Conservation (phyloP, 192 early-diverging fungal species). For the Lunasporangiospora selenospora region DNA sequence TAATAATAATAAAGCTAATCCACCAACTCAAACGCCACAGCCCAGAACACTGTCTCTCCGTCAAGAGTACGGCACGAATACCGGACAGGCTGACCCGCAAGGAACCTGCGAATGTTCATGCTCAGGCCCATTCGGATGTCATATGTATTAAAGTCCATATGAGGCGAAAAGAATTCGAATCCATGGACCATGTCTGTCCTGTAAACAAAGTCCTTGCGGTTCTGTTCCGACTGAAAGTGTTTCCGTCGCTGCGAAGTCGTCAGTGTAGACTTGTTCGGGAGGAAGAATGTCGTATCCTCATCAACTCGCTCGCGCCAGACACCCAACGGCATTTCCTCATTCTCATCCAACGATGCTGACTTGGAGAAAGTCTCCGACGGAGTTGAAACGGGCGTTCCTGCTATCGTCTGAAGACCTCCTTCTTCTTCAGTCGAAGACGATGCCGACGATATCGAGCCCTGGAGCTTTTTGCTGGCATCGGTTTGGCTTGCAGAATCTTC, state of each 20-base stretch:
- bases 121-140: constrained; percentile 36
- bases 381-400: not conserved
- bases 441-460: too few relatives aligned
- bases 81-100: constrained; percentile 40
- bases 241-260: constrained; percentile 34
- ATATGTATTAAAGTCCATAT: constrained; percentile 51
- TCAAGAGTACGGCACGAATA: constrained; percentile 42
- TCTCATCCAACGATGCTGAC: constrained; percentile 1
- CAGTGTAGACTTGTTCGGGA: constrained; percentile 14
- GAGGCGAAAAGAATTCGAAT: constrained; percentile 49
- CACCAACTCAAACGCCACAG: constrained; percentile 42
- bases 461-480: not conserved
- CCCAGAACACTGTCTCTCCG: constrained; percentile 40
- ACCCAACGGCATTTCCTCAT: constrained; percentile 26
- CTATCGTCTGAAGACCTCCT: too few relatives aligned
- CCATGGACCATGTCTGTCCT: constrained; percentile 41
- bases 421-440: too few relatives aligned
- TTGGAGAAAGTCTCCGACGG: constrained; percentile 6
- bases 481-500: constrained; percentile 7
- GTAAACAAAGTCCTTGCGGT: constrained; percentile 33
- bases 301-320: constrained; percentile 31
- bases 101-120: constrained; percentile 40
- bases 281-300: constrained; percentile 42
- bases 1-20: too few relatives aligned
- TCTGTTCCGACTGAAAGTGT: constrained; percentile 31